Conservation (phyloP, 2,329 filamentous ascomycete species). For the Ophiosphaerella herpotricha region DNA sequence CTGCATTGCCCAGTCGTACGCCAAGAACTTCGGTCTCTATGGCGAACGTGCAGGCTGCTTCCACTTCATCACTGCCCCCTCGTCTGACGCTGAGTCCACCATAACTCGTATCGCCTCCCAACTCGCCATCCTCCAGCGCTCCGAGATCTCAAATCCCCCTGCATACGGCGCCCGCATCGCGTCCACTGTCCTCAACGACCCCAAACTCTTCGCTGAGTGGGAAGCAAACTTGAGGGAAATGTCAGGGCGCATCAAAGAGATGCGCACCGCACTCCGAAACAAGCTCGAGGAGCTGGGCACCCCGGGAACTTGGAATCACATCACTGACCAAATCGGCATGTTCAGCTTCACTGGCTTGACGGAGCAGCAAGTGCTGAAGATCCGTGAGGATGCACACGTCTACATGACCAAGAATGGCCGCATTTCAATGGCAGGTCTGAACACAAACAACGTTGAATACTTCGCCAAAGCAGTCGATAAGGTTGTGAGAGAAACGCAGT, state of each 20-base stretch:
- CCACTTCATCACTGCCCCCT: conserved; percentile 83
- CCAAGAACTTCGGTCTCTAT: conserved; percentile 76
- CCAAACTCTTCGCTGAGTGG: conserved; percentile 84
- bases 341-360: conserved; percentile 89
- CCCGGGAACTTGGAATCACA: conserved; percentile 93
- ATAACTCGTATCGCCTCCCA: conserved; percentile 76
- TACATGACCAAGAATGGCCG: conserved; percentile 98
- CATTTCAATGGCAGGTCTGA: conserved; percentile 98
- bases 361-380: conserved; percentile 72
- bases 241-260: conserved; percentile 91
- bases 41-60: conserved; percentile 95
- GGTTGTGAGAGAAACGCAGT: conserved; percentile 67
- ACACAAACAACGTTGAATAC: conserved; percentile 89
- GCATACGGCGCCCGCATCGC: conserved; percentile 93
- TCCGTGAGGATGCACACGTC: conserved; percentile 73
- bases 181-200: conserved; percentile 80
- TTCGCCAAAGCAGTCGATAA: conserved; percentile 88
- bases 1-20: conserved; percentile 58
- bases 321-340: conserved; percentile 99
- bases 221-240: conserved; percentile 89
- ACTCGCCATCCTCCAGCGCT: conserved; percentile 90
- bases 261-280: conserved; percentile 77
- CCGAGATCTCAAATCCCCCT: conserved; percentile 96
- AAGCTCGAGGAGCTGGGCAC: conserved; percentile 86
- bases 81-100: conserved; percentile 66